Conservation (phyloP, 2,329 filamentous ascomycete genomes). For the Albophoma yamanashiensis region DNA sequence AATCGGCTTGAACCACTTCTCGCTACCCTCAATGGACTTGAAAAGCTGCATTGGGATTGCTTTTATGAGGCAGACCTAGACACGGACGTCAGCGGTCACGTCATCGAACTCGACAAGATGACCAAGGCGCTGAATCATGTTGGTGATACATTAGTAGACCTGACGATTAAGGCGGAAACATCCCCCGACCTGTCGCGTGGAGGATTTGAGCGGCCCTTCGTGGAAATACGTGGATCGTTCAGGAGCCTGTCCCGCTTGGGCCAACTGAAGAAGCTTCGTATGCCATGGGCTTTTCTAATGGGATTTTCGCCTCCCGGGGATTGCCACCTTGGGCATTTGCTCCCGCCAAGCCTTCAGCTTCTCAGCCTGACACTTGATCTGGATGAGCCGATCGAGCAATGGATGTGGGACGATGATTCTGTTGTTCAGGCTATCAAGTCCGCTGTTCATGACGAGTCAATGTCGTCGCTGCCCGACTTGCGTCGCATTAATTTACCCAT, state of each 20-base stretch:
- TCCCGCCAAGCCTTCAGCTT: not conserved
- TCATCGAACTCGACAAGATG: not conserved
- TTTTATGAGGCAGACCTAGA: not conserved
- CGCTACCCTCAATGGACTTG: not conserved
- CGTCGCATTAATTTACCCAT: not conserved
- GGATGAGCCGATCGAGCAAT: not conserved
- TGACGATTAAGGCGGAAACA: not conserved
- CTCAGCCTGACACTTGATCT: not conserved
- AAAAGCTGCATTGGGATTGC: not conserved
- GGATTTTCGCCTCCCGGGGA: not conserved
- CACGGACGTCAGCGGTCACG: not conserved
- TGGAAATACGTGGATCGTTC: not conserved
- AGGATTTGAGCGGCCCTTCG: not conserved
- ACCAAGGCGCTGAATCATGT: not conserved
- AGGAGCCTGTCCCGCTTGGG: not conserved
- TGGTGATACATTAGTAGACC: not conserved
- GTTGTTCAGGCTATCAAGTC: not conserved
- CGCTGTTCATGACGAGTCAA: not conserved
- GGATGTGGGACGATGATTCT: not conserved
- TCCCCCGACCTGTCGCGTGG: not conserved
- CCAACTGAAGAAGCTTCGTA: not conserved
- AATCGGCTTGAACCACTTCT: conserved; percentile 1
- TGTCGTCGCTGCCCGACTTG: not conserved
- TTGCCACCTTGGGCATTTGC: not conserved
- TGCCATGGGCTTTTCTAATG: conserved; percentile 1